These are phyloP conservation scores for Rhizopus sp. DNA, from an alignment of 371 early-diverging fungal species.

Conservation along the genomic window DNA sequence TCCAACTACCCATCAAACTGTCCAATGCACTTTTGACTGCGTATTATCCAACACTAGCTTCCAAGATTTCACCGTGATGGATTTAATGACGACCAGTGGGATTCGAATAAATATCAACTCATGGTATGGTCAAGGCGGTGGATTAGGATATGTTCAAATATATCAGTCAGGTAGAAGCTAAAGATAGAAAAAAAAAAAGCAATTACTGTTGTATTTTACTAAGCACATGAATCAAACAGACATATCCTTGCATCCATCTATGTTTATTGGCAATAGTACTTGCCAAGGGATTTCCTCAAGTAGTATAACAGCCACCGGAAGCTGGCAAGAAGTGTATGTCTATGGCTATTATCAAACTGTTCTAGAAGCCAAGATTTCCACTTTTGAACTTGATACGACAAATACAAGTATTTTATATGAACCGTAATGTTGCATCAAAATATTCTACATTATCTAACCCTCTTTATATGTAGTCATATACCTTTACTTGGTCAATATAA, in stretches of 20 bases:
- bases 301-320: conserved; percentile 17
- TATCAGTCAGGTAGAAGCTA: conserved; percentile 56
- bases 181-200: not conserved
- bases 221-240: not conserved
- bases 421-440: conserved; percentile 32
- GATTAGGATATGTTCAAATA: conserved; percentile 66
- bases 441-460: not conserved
- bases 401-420: conserved; percentile 47
- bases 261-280: not conserved
- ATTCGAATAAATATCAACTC: conserved; percentile 65
- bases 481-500: conserved; percentile 65
- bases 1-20: conserved; percentile 37
- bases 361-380: conserved; percentile 31
- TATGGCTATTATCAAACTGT: conserved; percentile 43
- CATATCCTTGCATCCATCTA: conserved; percentile 5
- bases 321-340: conserved; percentile 31
- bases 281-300: conserved; percentile 1
- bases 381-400: conserved; percentile 27
- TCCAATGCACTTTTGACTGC: conserved; percentile 55
- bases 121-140: conserved; percentile 79
- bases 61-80: conserved; percentile 54
- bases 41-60: conserved; percentile 38
- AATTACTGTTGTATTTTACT: not conserved
- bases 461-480: conserved; percentile 34
- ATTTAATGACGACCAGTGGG: conserved; percentile 36